Conservation (phyloP, 441 rosid species). For the Brassica balearica region DNA sequence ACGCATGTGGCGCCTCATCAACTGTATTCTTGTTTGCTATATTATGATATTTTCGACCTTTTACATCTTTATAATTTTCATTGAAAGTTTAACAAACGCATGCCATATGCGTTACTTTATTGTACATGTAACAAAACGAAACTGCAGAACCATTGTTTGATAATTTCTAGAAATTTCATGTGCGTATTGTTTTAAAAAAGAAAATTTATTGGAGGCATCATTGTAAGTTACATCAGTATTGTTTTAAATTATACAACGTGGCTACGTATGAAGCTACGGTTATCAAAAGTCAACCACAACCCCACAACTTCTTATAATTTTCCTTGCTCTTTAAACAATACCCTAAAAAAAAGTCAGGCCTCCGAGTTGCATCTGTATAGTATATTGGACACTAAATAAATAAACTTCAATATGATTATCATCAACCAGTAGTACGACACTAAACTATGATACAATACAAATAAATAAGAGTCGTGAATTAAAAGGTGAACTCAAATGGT, state of each 20-base stretch:
- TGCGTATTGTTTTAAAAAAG: slow-evolving; percentile 8
- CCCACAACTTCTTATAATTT: not conserved
- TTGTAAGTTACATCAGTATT: not conserved
- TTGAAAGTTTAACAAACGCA: slow-evolving; percentile 33
- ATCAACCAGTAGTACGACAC: slow-evolving; percentile 43
- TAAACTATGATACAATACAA: not conserved
- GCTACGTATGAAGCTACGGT: slow-evolving; percentile 23
- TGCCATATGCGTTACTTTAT: slow-evolving; percentile 16
- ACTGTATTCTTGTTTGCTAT: slow-evolving; percentile 3
- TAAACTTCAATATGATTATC: not conserved
- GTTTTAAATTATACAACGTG: slow-evolving; percentile 12
- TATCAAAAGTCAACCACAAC: slow-evolving; percentile 26
- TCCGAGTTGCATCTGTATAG: not conserved
- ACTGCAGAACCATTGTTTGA: slow-evolving; percentile 22
- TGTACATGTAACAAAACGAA: not conserved
- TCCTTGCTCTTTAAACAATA: not conserved
- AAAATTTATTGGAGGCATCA: not conserved
- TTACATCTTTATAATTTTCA: not conserved
- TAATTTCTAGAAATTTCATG: slow-evolving; percentile 31
- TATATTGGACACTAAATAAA: not conserved
- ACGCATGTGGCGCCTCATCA: slow-evolving; percentile 40
- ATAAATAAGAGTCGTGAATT: slow-evolving; percentile 7
- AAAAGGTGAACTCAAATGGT: slow-evolving; percentile 25
- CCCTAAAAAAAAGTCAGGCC: not conserved
- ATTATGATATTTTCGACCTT: not conserved